These are phyloP conservation scores for Candida verbasci DNA, from an alignment of 805 yeast genomes.

Conservation along the genomic window DNA sequence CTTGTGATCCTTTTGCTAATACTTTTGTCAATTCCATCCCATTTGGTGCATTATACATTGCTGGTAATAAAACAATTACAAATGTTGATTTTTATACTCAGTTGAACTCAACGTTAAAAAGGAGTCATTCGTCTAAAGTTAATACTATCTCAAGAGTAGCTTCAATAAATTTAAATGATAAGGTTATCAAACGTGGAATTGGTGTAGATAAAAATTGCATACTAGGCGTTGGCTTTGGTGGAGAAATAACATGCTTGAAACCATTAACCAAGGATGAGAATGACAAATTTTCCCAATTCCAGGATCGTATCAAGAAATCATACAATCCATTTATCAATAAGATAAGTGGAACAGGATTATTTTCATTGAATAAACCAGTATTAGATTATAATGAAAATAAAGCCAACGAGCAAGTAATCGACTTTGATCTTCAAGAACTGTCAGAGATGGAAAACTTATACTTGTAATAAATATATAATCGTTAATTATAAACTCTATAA, in stretches of 20 bases:
- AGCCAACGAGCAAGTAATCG: conserved; percentile 22
- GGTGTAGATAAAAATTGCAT: conserved; percentile 8
- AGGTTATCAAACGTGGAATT: conserved; percentile 15
- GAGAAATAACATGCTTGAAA: conserved; percentile 25
- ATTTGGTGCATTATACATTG: conserved; percentile 18
- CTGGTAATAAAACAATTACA: conserved; percentile 34
- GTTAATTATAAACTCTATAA: neutral
- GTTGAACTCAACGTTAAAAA: conserved; percentile 6
- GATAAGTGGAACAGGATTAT: conserved; percentile 38
- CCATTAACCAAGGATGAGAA: conserved; percentile 11
- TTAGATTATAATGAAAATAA: conserved; percentile 24
- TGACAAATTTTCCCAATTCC: conserved; percentile 9
- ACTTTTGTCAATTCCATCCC: conserved; percentile 27
- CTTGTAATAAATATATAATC: conserved; percentile 2
- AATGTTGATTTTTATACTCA: conserved; percentile 23
- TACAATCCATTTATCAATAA: conserved; percentile 32
- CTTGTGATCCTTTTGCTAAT: conserved; percentile 32
- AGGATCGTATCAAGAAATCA: conserved; percentile 17
- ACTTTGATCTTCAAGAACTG: conserved; percentile 31
- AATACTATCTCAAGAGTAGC: conserved; percentile 32
- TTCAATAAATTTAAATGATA: conserved; percentile 15
- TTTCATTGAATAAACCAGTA: conserved; percentile 30
- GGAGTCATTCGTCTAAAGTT: conserved; percentile 14
- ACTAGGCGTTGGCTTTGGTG: conserved; percentile 33
- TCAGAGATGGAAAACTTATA: conserved; percentile 5